Percentiles rank a stretch among this genome's conserved stretches.
phyloP scores from a whole-genome alignment of 805 yeast genomes.

The Naumovozyma baii region DNA sequence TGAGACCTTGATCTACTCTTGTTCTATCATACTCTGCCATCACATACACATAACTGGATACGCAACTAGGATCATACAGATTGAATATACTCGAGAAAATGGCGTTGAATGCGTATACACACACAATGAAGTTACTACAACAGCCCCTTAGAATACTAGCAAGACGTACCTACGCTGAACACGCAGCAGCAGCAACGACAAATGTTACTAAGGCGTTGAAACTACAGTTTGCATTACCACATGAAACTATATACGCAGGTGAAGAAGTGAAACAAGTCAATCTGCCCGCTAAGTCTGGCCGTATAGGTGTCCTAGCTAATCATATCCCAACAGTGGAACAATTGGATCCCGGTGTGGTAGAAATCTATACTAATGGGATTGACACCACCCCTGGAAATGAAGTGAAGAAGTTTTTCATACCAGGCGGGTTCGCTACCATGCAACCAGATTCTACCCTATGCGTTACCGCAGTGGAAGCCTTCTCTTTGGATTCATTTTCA shows the following conservation, averaged over 20 bases:
- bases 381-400: slow-evolving; percentile 49
- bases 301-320: slow-evolving; percentile 91
- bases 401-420: slow-evolving; percentile 73
- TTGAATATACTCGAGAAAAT: background rate
- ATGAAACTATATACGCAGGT: slow-evolving; percentile 53
- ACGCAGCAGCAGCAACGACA: slow-evolving; percentile 51
- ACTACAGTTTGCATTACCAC: slow-evolving; percentile 86
- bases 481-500: slow-evolving; percentile 80
- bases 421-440: slow-evolving; percentile 95
- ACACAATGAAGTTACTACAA: background rate
- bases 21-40: no score
- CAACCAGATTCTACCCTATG: slow-evolving; percentile 87
- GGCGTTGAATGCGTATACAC: background rate
- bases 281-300: slow-evolving; percentile 92
- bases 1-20: no score
- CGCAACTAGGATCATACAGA: no score
- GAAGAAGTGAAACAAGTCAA: slow-evolving; percentile 62
- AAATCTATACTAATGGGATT: slow-evolving; percentile 68
- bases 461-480: slow-evolving; percentile 92
- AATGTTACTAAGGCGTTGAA: slow-evolving; percentile 61
- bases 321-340: slow-evolving; percentile 97
- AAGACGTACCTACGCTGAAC: slow-evolving; percentile 79
- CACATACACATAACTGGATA: no score
- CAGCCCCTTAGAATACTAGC: slow-evolving; percentile 28
- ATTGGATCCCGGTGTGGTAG: slow-evolving; percentile 90